Evolutionary conservation across 129 eudicot species (phyloP).

Genomic region (Chrysanthemum seticuspe): DNA sequence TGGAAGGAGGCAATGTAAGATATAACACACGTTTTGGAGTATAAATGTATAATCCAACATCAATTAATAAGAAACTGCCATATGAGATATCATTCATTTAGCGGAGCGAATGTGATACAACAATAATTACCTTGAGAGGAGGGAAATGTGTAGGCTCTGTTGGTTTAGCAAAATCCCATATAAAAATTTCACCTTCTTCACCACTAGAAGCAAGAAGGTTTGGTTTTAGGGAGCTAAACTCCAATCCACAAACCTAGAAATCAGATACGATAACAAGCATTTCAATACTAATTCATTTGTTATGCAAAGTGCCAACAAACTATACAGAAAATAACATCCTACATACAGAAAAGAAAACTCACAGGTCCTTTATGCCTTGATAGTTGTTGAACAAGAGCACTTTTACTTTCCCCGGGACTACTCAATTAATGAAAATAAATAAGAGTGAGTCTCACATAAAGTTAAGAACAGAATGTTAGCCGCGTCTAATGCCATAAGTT

Average conservation of each 20-base stretch:
- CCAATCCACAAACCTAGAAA: conserved; percentile 86
- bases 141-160: conserved; percentile 69
- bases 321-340: conserved; percentile 6
- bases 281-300: conserved; percentile 13
- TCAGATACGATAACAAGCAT: not conserved
- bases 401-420: conserved; percentile 56
- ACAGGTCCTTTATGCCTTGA: conserved; percentile 83
- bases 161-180: conserved; percentile 83
- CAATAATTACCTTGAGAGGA: conserved; percentile 65
- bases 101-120: not conserved
- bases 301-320: conserved; percentile 2
- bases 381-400: conserved; percentile 61
- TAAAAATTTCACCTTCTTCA: conserved; percentile 89
- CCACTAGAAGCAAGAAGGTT: conserved; percentile 91
- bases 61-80: not conserved
- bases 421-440: conserved; percentile 4
- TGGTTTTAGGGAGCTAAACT: conserved; percentile 65
- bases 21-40: not conserved
- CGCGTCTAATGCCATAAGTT: not conserved
- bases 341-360: conserved; percentile 30
- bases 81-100: not conserved
- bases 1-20: not conserved
- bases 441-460: conserved; percentile 14
- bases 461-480: conserved; percentile 4
- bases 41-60: not conserved